A percentile compares a stretch with the other conserved stretches of the same genome.
Conservation (phyloP, 1,284 basidiomycete genomes). For the Phenoliferia sp. region DNA sequence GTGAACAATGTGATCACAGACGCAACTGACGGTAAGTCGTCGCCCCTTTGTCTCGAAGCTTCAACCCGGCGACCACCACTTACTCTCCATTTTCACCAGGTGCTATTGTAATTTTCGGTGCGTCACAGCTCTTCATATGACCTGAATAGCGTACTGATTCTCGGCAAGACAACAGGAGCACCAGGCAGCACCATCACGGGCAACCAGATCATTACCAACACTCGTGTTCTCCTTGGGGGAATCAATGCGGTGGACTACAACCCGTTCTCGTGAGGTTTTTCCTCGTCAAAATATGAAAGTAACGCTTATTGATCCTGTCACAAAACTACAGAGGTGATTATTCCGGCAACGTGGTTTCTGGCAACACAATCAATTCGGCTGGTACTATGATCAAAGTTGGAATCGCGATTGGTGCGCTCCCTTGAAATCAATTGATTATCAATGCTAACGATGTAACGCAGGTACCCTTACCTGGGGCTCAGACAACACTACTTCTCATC, state of each 20-base stretch:
- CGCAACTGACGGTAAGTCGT: conserved; percentile 60
- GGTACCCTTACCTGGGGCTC: conserved; percentile 41
- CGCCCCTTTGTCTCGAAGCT: background rate
- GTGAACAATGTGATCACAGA: conserved; percentile 54
- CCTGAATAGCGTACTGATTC: too few species aligned
- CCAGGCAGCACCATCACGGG: conserved; percentile 66
- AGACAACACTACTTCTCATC: conserved; percentile 40
- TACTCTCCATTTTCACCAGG: background rate
- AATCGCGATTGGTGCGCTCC: conserved; percentile 44
- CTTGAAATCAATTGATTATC: too few species aligned
- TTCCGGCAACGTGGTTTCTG: background rate
- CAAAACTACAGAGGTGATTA: background rate
- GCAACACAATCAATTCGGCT: conserved; percentile 1
- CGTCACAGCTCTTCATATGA: background rate
- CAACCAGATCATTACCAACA: conserved; percentile 59
- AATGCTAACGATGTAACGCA: too few species aligned
- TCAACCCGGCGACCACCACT: background rate
- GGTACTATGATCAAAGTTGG: conserved; percentile 43
- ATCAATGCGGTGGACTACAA: conserved; percentile 39
- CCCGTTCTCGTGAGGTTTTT: background rate
- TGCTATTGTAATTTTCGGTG: conserved; percentile 55
- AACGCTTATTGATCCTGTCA: too few species aligned
- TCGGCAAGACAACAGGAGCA: conserved; percentile 54
- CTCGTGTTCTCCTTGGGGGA: background rate
- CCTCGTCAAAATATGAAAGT: too few species aligned